Conservation (phyloP, 768 basidiomycete species). For the Podaxis sp. region DNA sequence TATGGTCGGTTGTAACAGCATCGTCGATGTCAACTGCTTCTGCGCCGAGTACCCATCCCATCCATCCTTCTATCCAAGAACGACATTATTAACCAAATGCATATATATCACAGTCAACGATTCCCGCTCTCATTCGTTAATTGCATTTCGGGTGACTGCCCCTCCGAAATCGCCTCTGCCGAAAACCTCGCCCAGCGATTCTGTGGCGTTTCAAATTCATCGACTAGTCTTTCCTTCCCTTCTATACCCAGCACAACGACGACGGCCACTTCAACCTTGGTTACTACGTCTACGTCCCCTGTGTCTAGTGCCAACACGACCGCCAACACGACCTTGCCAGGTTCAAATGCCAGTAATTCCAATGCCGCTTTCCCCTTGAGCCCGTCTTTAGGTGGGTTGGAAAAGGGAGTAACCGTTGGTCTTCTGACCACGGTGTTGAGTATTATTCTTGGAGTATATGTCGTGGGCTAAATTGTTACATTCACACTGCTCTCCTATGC, state of each 20-base stretch:
- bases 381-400: not conserved
- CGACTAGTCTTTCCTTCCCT: constrained; percentile 33
- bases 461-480: not conserved
- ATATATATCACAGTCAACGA: constrained; percentile 17
- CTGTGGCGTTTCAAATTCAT: constrained; percentile 35
- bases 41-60: constrained; percentile 28
- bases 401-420: not conserved
- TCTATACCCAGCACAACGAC: constrained; percentile 17
- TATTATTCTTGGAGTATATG: not conserved
- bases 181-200: constrained; percentile 45
- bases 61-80: not conserved
- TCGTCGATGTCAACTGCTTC: constrained; percentile 46
- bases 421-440: not conserved
- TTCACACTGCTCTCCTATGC: not conserved
- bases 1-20: constrained; percentile 35
- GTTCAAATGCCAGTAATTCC: not conserved
- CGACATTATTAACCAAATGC: not conserved
- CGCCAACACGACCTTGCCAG: not conserved
- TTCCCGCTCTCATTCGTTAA: constrained; percentile 33
- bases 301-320: not conserved
- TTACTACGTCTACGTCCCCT: not conserved
- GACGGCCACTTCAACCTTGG: not conserved
- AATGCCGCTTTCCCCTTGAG: not conserved
- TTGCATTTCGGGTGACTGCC: constrained; percentile 34
- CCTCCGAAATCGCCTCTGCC: constrained; percentile 30